Evolutionary conservation across 2,329 filamentous ascomycete species (phyloP).

Genomic region (Aspergillus chevalieri): DNA sequence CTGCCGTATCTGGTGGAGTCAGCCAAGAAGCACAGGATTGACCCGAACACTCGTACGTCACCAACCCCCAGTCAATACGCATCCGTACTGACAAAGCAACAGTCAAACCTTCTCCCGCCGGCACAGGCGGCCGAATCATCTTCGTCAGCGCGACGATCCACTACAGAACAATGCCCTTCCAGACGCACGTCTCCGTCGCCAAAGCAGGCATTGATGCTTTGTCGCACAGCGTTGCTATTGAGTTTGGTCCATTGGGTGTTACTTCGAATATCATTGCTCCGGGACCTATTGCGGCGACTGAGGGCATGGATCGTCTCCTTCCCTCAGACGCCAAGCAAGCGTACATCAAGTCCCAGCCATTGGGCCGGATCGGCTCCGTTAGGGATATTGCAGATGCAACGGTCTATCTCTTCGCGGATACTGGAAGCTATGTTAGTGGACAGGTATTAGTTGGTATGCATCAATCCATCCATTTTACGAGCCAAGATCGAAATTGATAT

Average conservation of each 20-base stretch:
- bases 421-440: conserved; percentile 80
- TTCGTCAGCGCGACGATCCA: conserved; percentile 89
- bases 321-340: conserved; percentile 47
- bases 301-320: conserved; percentile 64
- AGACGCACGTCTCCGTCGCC: conserved; percentile 83
- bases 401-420: conserved; percentile 78
- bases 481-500: no score
- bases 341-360: conserved; percentile 54
- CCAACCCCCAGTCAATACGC: not conserved
- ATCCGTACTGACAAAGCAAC: conserved; percentile 5
- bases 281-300: conserved; percentile 78
- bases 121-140: conserved; percentile 75
- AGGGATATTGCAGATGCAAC: conserved; percentile 91
- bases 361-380: conserved; percentile 69
- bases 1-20: conserved; percentile 74
- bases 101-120: conserved; percentile 37
- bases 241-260: conserved; percentile 82
- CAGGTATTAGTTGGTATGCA: conserved; percentile 60
- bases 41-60: conserved; percentile 48
- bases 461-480: no score
- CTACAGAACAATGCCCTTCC: conserved; percentile 77
- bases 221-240: conserved; percentile 70
- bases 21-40: conserved; percentile 56
- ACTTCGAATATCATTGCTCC: conserved; percentile 86
- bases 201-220: conserved; percentile 89